phyloP scores from a whole-genome alignment of 2,329 filamentous ascomycete genomes.

The Hymenoscyphus fructigenus region DNA sequence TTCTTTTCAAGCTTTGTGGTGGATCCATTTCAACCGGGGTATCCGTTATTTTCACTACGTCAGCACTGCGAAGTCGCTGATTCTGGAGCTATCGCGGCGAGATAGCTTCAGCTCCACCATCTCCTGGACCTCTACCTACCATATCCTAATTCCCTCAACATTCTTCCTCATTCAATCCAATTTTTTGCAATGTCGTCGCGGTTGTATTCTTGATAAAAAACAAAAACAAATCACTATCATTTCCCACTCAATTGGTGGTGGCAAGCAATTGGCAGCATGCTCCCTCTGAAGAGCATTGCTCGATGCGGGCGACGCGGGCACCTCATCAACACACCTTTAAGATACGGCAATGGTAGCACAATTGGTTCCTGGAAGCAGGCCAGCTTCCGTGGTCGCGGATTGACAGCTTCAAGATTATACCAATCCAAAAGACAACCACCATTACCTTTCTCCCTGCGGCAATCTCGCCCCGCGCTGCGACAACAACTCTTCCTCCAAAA shows the following conservation, averaged over 20 bases:
- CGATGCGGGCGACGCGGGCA: constrained; percentile 13
- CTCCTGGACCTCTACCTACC: background rate
- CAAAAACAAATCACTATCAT: background rate
- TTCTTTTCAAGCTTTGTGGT: background rate
- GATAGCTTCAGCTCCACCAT: background rate
- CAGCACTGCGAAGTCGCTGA: background rate
- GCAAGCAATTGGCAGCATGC: constrained; percentile 22
- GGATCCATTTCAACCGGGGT: background rate
- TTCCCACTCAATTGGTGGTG: background rate
- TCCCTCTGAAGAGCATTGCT: constrained; percentile 22
- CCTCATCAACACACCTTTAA: constrained; percentile 5
- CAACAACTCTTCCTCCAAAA: constrained; percentile 18
- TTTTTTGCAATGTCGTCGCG: background rate
- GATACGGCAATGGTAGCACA: constrained; percentile 10
- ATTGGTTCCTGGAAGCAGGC: background rate
- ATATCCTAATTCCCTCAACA: background rate
- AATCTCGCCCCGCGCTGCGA: constrained; percentile 14
- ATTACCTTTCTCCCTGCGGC: constrained; percentile 1
- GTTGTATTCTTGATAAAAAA: background rate
- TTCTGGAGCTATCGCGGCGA: background rate
- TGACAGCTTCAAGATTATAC: constrained; percentile 8
- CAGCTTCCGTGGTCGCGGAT: background rate
- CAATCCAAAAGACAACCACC: constrained; percentile 8
- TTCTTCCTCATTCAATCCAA: background rate
- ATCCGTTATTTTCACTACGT: background rate